These are phyloP conservation scores for Hymenoscyphus repandus DNA, from an alignment of 2,329 filamentous ascomycete genomes.

Conservation along the genomic window DNA sequence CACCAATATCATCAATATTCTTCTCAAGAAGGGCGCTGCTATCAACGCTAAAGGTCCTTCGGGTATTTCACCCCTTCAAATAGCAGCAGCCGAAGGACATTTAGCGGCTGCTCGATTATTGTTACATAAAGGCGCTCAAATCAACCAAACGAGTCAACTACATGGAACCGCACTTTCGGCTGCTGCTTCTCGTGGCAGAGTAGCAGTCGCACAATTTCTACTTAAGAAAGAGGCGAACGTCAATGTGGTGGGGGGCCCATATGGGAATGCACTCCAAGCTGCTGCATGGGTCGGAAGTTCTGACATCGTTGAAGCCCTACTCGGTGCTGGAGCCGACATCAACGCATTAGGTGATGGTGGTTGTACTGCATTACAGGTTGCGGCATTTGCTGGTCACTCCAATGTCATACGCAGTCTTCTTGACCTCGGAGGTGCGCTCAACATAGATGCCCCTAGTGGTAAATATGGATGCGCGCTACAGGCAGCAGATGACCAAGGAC, in stretches of 20 bases:
- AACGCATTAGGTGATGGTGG: not conserved
- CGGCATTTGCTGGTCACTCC: conserved; percentile 4
- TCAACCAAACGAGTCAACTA: conserved; percentile 7
- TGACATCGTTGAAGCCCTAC: not conserved
- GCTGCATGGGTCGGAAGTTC: conserved; percentile 5
- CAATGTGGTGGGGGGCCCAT: conserved; percentile 4
- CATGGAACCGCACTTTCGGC: conserved; percentile 6
- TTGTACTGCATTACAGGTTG: conserved; percentile 8
- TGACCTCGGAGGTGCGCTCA: conserved; percentile 1
- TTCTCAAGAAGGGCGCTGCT: conserved; percentile 5
- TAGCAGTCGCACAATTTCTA: not conserved
- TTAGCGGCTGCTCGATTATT: conserved; percentile 3
- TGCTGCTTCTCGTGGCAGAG: not conserved
- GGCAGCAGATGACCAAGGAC: conserved; percentile 7
- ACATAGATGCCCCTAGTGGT: conserved; percentile 3
- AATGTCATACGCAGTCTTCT: conserved; percentile 6
- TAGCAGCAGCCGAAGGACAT: conserved; percentile 8
- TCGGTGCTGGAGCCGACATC: conserved; percentile 1
- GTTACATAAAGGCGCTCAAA: conserved; percentile 5
- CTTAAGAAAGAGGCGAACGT: conserved; percentile 6
- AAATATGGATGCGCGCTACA: conserved; percentile 7
- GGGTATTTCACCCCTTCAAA: conserved; percentile 5
- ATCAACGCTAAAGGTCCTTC: conserved; percentile 7
- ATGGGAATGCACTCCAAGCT: conserved; percentile 7
- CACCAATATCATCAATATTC: conserved; percentile 8